Evolutionary conservation across 139 green algal genomes (phyloP).

Genomic region (Closterium sp.): DNA sequence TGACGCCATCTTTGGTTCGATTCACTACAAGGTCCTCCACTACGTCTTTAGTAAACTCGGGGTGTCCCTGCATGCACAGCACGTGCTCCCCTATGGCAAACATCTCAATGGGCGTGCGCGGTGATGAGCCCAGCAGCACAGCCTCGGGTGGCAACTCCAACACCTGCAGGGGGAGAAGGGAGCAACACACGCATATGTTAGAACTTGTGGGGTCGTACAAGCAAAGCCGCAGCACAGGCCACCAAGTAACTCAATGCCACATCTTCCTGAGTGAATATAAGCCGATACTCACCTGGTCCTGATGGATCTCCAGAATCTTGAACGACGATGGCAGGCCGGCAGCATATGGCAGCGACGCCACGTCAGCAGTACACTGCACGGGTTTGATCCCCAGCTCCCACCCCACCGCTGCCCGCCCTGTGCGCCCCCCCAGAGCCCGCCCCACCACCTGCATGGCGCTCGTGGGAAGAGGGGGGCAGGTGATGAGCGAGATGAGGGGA

Average conservation of each 20-base stretch:
- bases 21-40: conserved; percentile 28
- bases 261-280: background rate
- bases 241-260: background rate
- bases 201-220: background rate
- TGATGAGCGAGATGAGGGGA: background rate
- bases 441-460: conserved; percentile 13
- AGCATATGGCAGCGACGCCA: conserved; percentile 19
- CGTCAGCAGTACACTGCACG: background rate
- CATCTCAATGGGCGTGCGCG: conserved; percentile 37
- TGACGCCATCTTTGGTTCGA: conserved; percentile 11
- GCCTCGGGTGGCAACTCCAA: conserved; percentile 15
- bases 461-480: background rate
- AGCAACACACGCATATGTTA: too few species aligned
- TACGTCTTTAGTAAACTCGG: conserved; percentile 43
- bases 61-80: conserved; percentile 42
- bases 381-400: conserved; percentile 28
- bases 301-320: conserved; percentile 15
- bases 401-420: background rate
- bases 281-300: conserved; percentile 13
- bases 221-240: background rate
- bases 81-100: conserved; percentile 32
- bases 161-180: conserved; percentile 38
- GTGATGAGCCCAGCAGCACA: conserved; percentile 32
- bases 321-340: conserved; percentile 1
- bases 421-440: conserved; percentile 13